These are phyloP conservation scores for Penicillium pancosmium DNA, from an alignment of 495 filamentous ascomycete species.

Conservation along the genomic window DNA sequence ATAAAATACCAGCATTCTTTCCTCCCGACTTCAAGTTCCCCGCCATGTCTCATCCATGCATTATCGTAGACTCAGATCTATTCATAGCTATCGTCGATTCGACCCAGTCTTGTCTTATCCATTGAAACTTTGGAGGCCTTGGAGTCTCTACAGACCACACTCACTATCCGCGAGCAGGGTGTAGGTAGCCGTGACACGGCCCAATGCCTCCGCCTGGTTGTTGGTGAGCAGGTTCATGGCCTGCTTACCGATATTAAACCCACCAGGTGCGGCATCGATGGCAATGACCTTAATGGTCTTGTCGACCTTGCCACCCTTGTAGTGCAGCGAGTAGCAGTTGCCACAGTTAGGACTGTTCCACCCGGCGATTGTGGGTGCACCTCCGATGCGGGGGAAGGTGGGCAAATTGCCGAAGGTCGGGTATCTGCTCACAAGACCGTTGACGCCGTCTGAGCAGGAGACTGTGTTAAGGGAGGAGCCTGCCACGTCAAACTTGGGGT, in stretches of 20 bases:
- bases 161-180: conserved; percentile 39
- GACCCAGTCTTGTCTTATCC: not conserved
- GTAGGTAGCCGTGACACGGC: conserved; percentile 57
- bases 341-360: conserved; percentile 68
- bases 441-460: conserved; percentile 54
- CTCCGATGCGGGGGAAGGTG: conserved; percentile 64
- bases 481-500: conserved; percentile 36
- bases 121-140: too few species aligned
- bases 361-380: conserved; percentile 56
- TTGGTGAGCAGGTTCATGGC: conserved; percentile 72
- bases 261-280: conserved; percentile 61
- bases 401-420: conserved; percentile 62
- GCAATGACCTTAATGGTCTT: conserved; percentile 66
- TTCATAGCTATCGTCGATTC: not conserved
- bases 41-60: conserved; percentile 5
- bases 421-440: conserved; percentile 69
- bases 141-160: conserved; percentile 36
- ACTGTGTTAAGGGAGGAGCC: conserved; percentile 60
- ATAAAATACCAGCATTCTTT: not conserved
- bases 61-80: not conserved
- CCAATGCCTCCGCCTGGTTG: conserved; percentile 54
- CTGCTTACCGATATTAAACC: conserved; percentile 65
- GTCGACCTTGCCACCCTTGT: conserved; percentile 38
- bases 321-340: conserved; percentile 68
- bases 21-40: not conserved